Conservation (phyloP, 2,329 filamentous ascomycete species). For the Ophiosphaerella korrae region DNA sequence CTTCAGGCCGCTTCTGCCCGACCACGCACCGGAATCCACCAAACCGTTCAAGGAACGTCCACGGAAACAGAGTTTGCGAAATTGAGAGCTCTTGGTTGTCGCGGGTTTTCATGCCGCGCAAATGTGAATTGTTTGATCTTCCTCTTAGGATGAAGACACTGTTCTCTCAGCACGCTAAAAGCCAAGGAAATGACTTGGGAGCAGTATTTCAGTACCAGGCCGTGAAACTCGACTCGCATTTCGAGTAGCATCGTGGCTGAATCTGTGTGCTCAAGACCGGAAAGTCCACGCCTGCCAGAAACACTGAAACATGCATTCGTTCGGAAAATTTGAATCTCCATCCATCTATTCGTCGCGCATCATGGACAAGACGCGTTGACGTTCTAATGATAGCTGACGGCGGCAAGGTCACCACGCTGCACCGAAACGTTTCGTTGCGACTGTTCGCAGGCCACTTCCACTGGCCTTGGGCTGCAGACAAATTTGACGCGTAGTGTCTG, state of each 20-base stretch:
- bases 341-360: not conserved
- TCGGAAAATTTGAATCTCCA: not conserved
- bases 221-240: not conserved
- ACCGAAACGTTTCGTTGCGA: not conserved
- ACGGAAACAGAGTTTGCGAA: slow-evolving; percentile 29
- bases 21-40: slow-evolving; percentile 19
- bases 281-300: not conserved
- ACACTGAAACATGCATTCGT: not conserved
- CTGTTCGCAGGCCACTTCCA: not conserved
- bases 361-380: not conserved
- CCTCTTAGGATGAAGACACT: slow-evolving; percentile 4
- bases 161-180: slow-evolving; percentile 15
- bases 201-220: slow-evolving; percentile 1
- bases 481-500: not conserved
- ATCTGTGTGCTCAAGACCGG: not conserved
- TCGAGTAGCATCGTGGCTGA: not conserved
- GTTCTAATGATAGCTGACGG: not conserved
- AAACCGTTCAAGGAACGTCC: slow-evolving; percentile 16
- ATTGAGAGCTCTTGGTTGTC: slow-evolving; percentile 18
- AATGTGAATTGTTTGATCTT: not conserved
- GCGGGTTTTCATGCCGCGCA: slow-evolving; percentile 8
- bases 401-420: not conserved
- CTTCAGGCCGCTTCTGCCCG: slow-evolving; percentile 25
- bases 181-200: not conserved
- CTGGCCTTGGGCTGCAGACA: not conserved